Evolutionary conservation across 495 filamentous ascomycete species (phyloP).

Genomic region (Bathelium albidoporum): DNA sequence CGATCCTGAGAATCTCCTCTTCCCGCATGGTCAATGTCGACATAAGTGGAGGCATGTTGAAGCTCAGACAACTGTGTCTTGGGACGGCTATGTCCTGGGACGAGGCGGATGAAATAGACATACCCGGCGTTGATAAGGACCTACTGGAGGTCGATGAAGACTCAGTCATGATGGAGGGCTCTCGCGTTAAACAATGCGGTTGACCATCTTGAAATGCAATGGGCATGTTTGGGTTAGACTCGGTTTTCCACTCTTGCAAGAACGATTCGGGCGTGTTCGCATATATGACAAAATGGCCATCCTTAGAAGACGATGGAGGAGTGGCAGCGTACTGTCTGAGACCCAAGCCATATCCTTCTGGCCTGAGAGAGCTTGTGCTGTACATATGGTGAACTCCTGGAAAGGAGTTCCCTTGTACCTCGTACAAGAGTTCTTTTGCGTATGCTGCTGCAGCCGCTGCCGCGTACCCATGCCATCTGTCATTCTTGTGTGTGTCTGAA

Average conservation of each 20-base stretch:
- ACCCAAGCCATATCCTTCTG: too few species aligned
- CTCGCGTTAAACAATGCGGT: too few species aligned
- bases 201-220: too few species aligned
- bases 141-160: neutral
- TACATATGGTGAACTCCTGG: neutral
- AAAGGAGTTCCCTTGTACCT: neutral
- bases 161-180: too few species aligned
- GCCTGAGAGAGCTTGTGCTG: too few species aligned
- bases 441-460: constrained; percentile 23
- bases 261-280: too few species aligned
- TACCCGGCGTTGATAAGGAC: neutral
- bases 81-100: neutral
- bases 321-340: too few species aligned
- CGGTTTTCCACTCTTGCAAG: too few species aligned
- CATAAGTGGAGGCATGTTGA: neutral
- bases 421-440: constrained; percentile 9
- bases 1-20: neutral
- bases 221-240: too few species aligned
- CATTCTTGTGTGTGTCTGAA: constrained; percentile 23
- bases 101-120: neutral
- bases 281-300: too few species aligned
- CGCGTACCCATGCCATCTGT: constrained; percentile 19
- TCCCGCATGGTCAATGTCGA: neutral
- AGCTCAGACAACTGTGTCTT: neutral
- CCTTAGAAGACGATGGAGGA: too few species aligned